Percentiles rank a stretch among this genome's conserved stretches.
These are phyloP conservation scores for Termitomyces sp. DNA, from an alignment of 768 basidiomycete species.

Conservation along the genomic window DNA sequence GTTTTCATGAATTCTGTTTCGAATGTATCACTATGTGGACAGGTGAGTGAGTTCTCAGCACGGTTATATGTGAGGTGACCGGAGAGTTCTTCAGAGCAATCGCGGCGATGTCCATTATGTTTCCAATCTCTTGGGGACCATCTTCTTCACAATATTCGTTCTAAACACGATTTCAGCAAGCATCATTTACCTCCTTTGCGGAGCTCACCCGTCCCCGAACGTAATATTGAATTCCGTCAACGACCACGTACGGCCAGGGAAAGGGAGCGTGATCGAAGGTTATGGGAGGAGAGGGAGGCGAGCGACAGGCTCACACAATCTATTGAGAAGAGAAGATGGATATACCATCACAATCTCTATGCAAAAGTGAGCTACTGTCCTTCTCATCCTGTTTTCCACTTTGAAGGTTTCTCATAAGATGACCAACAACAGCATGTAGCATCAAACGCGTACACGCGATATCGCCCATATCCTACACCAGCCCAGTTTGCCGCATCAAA, in stretches of 20 bases:
- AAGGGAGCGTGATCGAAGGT: conserved; percentile 55
- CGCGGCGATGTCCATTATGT: conserved; percentile 76
- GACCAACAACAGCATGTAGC: conserved; percentile 73
- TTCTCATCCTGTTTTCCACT: neutral
- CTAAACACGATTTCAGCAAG: conserved; percentile 79
- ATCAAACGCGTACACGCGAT: conserved; percentile 81
- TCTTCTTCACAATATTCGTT: conserved; percentile 77
- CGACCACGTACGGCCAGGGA: conserved; percentile 35
- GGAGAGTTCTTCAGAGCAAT: conserved; percentile 53
- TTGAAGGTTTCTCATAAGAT: conserved; percentile 2
- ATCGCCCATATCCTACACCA: conserved; percentile 87
- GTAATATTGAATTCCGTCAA: conserved; percentile 23
- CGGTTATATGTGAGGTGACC: neutral
- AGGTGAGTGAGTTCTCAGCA: conserved; percentile 42
- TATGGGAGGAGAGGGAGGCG: conserved; percentile 49
- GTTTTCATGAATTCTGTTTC: conserved; percentile 94
- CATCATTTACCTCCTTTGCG: conserved; percentile 69
- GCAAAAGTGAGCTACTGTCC: conserved; percentile 65
- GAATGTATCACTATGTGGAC: conserved; percentile 88
- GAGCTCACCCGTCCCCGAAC: conserved; percentile 29
- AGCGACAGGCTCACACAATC: conserved; percentile 74
- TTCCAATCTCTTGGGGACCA: conserved; percentile 65
- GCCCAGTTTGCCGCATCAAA: conserved; percentile 77
- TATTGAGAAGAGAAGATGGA: conserved; percentile 69
- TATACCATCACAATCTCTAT: conserved; percentile 77